Evolutionary conservation across 768 basidiomycete species (phyloP).

Genomic region (Lactifluus piperatus): DNA sequence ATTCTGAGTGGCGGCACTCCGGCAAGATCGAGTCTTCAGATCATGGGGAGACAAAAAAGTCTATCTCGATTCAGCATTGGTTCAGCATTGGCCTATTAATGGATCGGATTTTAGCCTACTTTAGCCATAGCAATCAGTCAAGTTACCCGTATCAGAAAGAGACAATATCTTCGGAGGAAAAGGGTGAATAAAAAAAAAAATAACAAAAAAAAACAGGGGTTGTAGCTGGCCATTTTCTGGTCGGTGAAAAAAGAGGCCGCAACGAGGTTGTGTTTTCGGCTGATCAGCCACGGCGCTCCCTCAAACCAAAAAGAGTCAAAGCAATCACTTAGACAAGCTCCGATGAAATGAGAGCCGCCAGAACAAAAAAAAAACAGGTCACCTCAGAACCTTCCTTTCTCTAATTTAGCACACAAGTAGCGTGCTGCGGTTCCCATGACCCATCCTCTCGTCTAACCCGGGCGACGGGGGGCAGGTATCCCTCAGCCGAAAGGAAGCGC

Average conservation of each 20-base stretch:
- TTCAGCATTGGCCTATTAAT: background rate
- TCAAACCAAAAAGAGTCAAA: background rate
- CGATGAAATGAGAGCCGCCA: background rate
- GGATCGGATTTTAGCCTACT: slow-evolving; percentile 5
- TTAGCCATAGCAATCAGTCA: background rate
- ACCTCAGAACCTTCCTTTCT: background rate
- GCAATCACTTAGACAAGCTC: background rate
- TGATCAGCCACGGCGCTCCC: background rate
- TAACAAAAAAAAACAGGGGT: background rate
- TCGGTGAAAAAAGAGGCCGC: background rate
- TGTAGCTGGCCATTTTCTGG: background rate
- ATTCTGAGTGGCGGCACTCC: background rate
- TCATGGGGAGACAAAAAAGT: slow-evolving; percentile 8
- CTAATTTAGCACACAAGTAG: slow-evolving; percentile 29
- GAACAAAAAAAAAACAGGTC: background rate
- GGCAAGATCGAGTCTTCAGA: slow-evolving; percentile 4
- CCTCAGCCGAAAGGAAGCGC: slow-evolving; percentile 60
- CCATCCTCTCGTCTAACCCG: slow-evolving; percentile 40
- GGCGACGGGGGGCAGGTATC: slow-evolving; percentile 64
- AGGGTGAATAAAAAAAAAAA: background rate
- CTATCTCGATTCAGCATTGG: slow-evolving; percentile 10
- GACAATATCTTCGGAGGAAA: background rate
- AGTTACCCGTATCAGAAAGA: slow-evolving; percentile 3
- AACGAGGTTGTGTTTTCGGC: background rate
- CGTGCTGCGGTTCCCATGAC: slow-evolving; percentile 46